Evolutionary conservation across 2,329 filamentous ascomycete genomes (phyloP).

Genomic region (Epichloe elymi): DNA sequence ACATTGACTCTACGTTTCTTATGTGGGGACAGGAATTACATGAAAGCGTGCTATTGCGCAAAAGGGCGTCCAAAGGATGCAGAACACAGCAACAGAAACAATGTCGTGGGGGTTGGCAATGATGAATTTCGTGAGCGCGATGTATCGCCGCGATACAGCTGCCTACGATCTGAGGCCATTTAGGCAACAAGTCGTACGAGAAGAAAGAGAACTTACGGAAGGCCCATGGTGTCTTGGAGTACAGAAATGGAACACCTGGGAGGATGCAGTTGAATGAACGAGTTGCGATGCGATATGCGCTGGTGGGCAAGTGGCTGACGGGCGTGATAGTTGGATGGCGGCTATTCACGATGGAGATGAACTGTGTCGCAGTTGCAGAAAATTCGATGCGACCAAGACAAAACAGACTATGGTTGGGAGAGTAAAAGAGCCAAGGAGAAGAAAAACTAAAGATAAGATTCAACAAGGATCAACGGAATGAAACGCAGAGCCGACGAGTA

Average conservation of each 20-base stretch:
- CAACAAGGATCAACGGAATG: not conserved
- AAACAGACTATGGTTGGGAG: not conserved
- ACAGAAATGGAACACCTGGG: not conserved
- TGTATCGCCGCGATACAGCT: not conserved
- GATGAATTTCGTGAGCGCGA: not conserved
- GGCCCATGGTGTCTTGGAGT: conserved; percentile 25
- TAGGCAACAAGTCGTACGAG: not conserved
- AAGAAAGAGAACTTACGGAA: conserved; percentile 29
- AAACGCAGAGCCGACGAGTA: not conserved
- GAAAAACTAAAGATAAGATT: not conserved
- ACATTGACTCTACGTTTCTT: not conserved
- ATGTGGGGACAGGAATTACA: not conserved
- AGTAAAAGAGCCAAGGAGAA: not conserved
- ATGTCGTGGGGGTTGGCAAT: not conserved
- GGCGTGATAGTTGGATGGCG: not conserved
- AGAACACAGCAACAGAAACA: not conserved
- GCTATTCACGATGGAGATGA: not conserved
- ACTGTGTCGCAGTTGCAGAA: not conserved
- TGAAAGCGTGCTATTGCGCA: not conserved
- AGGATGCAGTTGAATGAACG: not conserved
- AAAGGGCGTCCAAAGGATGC: not conserved
- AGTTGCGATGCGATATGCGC: not conserved
- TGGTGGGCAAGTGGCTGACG: not conserved
- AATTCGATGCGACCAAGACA: not conserved
- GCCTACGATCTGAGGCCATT: not conserved